Conservation (phyloP, 192 early-diverging fungal species). For the Podila verticillata region DNA sequence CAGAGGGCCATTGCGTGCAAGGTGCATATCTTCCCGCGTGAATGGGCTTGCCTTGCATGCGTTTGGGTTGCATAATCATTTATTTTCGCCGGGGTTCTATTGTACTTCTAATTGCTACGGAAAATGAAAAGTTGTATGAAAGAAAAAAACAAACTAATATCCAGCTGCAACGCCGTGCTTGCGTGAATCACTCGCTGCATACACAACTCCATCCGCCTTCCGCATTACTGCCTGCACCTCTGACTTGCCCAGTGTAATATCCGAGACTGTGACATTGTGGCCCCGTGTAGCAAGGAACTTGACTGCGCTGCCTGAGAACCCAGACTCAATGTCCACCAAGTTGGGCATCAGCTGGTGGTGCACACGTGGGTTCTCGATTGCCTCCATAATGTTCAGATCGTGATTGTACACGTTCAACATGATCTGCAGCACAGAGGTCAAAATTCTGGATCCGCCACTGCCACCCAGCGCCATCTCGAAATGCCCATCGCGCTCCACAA, state of each 20-base stretch:
- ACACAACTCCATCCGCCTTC: conserved; percentile 54
- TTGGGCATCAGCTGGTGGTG: conserved; percentile 95
- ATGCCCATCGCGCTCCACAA: conserved; percentile 70
- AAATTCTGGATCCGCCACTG: conserved; percentile 87
- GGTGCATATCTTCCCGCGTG: too few species aligned
- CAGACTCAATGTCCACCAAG: conserved; percentile 36
- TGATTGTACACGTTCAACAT: conserved; percentile 83
- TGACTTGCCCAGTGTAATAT: conserved; percentile 41
- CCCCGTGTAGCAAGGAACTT: conserved; percentile 17
- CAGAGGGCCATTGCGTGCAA: too few species aligned
- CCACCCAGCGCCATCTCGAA: conserved; percentile 84
- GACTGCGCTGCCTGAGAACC: conserved; percentile 13
- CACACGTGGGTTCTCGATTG: conserved; percentile 77
- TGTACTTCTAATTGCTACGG: too few species aligned
- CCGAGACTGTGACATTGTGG: conserved; percentile 44
- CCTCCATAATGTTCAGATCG: conserved; percentile 69
- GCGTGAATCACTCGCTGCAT: conserved; percentile 70
- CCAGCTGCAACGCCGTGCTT: conserved; percentile 71
- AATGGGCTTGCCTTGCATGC: too few species aligned
- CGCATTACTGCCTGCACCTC: conserved; percentile 67
- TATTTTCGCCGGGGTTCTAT: too few species aligned
- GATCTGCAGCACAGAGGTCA: conserved; percentile 73
- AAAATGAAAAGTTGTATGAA: not conserved
- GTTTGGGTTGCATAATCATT: too few species aligned
- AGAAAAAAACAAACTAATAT: conserved; percentile 35